Base-by-base conservation (phyloP, 148 eudicot species). In the Dysphania ambrosioides region DNA sequence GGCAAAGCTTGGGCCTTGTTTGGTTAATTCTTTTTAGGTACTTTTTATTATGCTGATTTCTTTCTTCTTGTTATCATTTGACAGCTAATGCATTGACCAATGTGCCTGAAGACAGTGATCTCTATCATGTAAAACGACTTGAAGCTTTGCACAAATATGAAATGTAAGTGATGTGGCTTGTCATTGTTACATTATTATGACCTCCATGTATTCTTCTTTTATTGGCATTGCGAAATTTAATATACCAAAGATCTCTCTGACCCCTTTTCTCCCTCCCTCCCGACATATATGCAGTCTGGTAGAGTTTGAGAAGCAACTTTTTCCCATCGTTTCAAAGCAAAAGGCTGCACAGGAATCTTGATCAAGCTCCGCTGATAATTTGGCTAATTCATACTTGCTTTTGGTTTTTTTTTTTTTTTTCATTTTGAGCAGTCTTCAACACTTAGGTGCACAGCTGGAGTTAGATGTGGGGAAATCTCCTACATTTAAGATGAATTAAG, bases 301-400 rank as follows among this genome's bases (percentile, higher is more conserved):
- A 53, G 96, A 93, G 80, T 75, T 93, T 66, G 93, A 93, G 90
- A 87, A 87, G 79, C 89, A 90, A 77, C 93, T 93, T 72, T 70
- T 78, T 19, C 63, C 84, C 42, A 15, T 81, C 27, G 75, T 86
- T 63, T 78, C 86, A 51, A 77, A 85, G 57, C 70, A 57, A 15
- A 82, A 66, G 66, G 79, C 56, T 44, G 68, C 66, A 15, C 56
- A 68, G 34, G 69, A 44, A 24, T 49, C 72, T 58, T 72, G 71
- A 81, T 68, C 69, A 40, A 64, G 63, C 44, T 44, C 18, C 26
- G 27, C 47, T 63, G 34, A 68, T 32, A 18, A 2, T 41, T 6
- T 68, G 65, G 34, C 42, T n/a, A n/a, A n/a, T n/a, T n/a, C n/a
- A n/a, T n/a, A n/a, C n/a, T n/a, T n/a, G n/a, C n/a, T n/a, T n/a